Percentiles rank a stretch among this genome's conserved stretches.
phyloP scores from a whole-genome alignment of 441 rosid genomes.

The Croton laevigatus region DNA sequence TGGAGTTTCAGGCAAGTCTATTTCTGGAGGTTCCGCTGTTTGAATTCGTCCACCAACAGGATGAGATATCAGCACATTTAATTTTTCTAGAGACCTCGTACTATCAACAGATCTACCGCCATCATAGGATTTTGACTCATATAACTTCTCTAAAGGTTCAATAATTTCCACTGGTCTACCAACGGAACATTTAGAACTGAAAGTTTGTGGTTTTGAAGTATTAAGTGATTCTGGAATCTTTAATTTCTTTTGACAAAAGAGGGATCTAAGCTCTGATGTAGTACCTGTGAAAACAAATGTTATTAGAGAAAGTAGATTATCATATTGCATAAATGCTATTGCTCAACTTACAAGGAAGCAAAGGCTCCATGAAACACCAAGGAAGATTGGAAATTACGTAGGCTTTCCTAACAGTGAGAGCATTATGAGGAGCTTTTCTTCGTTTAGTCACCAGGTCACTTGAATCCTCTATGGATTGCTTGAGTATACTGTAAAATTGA shows the following conservation, averaged over 20 bases:
- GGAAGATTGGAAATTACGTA: slow-evolving; percentile 34
- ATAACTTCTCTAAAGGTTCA: slow-evolving; percentile 32
- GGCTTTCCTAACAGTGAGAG: slow-evolving; percentile 45
- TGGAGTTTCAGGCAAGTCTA: slow-evolving; percentile 26
- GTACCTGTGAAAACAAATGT: slow-evolving; percentile 36
- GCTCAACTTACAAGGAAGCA: slow-evolving; percentile 59
- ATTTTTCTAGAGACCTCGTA: slow-evolving; percentile 12
- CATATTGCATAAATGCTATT: slow-evolving; percentile 4
- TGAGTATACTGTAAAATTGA: slow-evolving; percentile 50
- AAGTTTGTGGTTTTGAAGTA: slow-evolving; percentile 25
- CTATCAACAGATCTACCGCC: slow-evolving; percentile 16
- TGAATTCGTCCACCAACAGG: slow-evolving; percentile 3
- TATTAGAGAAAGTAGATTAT: slow-evolving; percentile 16
- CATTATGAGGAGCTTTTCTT: slow-evolving; percentile 40
- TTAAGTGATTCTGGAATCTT: slow-evolving; percentile 15
- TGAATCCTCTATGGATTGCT: slow-evolving; percentile 49
- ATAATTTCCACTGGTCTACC: slow-evolving; percentile 10
- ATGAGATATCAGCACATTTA: slow-evolving; percentile 11
- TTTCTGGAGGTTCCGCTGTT: slow-evolving; percentile 30
- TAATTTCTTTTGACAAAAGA: slow-evolving; percentile 30
- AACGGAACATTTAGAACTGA: slow-evolving; percentile 23
- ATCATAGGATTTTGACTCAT: slow-evolving; percentile 22
- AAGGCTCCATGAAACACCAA: slow-evolving; percentile 47
- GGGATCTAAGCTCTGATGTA: slow-evolving; percentile 40
- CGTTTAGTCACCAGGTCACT: slow-evolving; percentile 62